phyloP scores from a whole-genome alignment of 768 basidiomycete species.

The Amanita exitialis region DNA sequence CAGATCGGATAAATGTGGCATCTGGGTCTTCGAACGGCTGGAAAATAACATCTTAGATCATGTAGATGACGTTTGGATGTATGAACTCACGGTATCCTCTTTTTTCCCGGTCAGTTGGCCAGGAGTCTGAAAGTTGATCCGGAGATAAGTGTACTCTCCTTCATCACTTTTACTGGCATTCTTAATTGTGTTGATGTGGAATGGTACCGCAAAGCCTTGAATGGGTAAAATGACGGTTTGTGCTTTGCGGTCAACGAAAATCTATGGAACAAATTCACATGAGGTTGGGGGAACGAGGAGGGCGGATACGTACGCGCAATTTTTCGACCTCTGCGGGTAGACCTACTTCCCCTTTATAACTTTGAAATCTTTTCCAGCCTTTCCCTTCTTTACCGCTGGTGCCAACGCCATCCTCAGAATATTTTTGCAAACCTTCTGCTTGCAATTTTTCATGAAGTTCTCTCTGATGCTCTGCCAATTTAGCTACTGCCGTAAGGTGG shows the following conservation, averaged over 20 bases:
- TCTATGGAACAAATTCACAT: conserved; percentile 33
- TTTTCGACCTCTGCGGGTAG: conserved; percentile 77
- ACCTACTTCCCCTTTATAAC: conserved; percentile 91
- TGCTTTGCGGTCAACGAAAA: conserved; percentile 84
- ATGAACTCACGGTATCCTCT: conserved; percentile 74
- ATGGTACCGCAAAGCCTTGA: conserved; percentile 92
- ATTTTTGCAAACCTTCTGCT: conserved; percentile 70
- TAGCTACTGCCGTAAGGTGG: conserved; percentile 65
- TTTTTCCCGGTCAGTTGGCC: conserved; percentile 97
- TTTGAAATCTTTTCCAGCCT: conserved; percentile 91
- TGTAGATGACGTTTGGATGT: not conserved
- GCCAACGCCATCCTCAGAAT: conserved; percentile 72
- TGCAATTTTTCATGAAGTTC: conserved; percentile 75
- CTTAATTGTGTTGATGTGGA: conserved; percentile 98
- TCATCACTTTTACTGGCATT: conserved; percentile 97
- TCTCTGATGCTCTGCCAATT: conserved; percentile 80
- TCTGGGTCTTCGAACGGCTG: conserved; percentile 96
- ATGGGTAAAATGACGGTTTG: conserved; percentile 88
- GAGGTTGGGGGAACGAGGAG: not conserved
- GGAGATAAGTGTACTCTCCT: conserved; percentile 86
- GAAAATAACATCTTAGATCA: conserved; percentile 3
- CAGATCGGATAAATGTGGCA: conserved; percentile 90
- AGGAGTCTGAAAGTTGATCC: conserved; percentile 98
- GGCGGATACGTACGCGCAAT: conserved; percentile 49
- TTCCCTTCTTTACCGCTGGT: conserved; percentile 79